Conservation (phyloP, 2,329 filamentous ascomycete genomes). For the Ophiostoma pallidulum region DNA sequence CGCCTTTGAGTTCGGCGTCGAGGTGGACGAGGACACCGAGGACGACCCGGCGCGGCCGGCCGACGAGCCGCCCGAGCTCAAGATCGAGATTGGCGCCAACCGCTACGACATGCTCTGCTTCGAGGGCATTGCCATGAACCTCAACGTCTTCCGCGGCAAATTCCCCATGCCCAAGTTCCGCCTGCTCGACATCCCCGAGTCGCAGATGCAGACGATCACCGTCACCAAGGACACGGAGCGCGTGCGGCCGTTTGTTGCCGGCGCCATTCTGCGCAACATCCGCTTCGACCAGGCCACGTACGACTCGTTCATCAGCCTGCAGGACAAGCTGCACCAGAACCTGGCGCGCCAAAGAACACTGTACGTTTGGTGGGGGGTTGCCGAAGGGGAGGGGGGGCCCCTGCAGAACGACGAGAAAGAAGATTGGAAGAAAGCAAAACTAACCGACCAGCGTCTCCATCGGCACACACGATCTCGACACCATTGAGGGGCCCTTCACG, state of each 20-base stretch:
- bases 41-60: slow-evolving; percentile 60
- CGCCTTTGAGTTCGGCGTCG: slow-evolving; percentile 97
- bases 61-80: slow-evolving; percentile 83
- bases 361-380: slow-evolving; percentile 7
- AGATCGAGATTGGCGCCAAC: slow-evolving; percentile 97
- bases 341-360: slow-evolving; percentile 85
- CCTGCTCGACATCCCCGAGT: slow-evolving; percentile 60
- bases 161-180: slow-evolving; percentile 69
- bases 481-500: slow-evolving; percentile 85
- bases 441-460: slow-evolving; percentile 58
- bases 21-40: slow-evolving; percentile 92
- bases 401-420: not conserved
- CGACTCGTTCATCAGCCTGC: slow-evolving; percentile 92
- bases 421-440: not conserved
- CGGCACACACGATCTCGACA: slow-evolving; percentile 93
- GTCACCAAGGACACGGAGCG: slow-evolving; percentile 65
- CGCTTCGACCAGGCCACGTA: slow-evolving; percentile 87
- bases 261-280: slow-evolving; percentile 80
- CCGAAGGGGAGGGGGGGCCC: too few relatives aligned
- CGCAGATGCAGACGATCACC: slow-evolving; percentile 69
- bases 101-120: slow-evolving; percentile 86
- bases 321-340: slow-evolving; percentile 97
- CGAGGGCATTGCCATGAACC: slow-evolving; percentile 89
- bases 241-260: slow-evolving; percentile 81
- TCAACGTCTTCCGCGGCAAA: slow-evolving; percentile 86